Evolutionary conservation across 192 early-diverging fungal species (phyloP), one percentile per base, ranked within the genome.

Genomic region (Linnemannia exigua): DNA sequence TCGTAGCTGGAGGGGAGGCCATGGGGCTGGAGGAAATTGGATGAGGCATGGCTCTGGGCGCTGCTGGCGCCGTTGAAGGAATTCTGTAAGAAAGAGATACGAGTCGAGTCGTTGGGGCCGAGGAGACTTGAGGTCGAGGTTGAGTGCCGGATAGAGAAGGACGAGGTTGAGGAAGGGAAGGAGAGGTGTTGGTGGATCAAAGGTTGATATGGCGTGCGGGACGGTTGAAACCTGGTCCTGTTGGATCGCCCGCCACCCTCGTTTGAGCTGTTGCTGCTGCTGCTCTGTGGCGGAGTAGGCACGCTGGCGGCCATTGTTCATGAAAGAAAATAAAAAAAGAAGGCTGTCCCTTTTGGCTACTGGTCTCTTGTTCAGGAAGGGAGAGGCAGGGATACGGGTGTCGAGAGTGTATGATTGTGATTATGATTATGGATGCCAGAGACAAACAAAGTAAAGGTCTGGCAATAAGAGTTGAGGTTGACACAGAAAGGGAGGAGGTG

Each of bases 101-200:
- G 71, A 38, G 71, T 38, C 22, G 79, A 77, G 70, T 86, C 84
- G 44, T 86, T 86, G 2, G 84, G 78, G 1, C 74, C 79, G 16
- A 86, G 50, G 15, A 86, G 66, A 37, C 84, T 80, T 9, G 78
- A 74, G 54, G 84, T 41, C 37, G 68, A 79, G 35, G 77, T 73
- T 11, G 84, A 86, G 47, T 86, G 67, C 7, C 84, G 78, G 70
- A 86, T 72, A 37, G 84, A 86, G 36, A 76, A 86, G 35, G 84
- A 86, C 17, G 84, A 86, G 1, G 84, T 80, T 37, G 74, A 80
- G 4, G 84, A 86, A 3, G 84, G 78, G 51, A 80, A 86, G 28
- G 84, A 79, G 68, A 80, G 84, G 58, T 86, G 84, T 16, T 86
- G 78, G n/a, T 86, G 84, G 67, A 86, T 47, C 17, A 86, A 31